phyloP scores from a whole-genome alignment of 352 stramenopile species.

The Bremia lactucae region DNA sequence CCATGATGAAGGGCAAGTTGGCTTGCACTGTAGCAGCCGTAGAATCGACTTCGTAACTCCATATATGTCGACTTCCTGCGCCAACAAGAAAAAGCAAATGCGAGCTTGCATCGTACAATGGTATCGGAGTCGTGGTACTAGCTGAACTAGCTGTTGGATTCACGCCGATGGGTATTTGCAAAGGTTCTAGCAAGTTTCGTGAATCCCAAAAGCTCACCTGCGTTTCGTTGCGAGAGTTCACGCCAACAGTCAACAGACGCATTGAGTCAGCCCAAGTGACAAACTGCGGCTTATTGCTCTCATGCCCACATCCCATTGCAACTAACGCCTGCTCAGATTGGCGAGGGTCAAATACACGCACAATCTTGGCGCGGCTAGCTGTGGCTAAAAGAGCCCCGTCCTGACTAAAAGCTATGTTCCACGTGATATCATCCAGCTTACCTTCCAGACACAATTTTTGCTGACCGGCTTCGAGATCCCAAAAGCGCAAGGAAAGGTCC shows the following conservation, averaged over 20 bases:
- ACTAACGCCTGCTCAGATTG: slow-evolving; percentile 32
- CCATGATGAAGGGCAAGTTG: slow-evolving; percentile 55
- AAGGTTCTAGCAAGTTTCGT: slow-evolving; percentile 53
- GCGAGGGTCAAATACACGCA: slow-evolving; percentile 68
- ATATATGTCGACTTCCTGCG: slow-evolving; percentile 53
- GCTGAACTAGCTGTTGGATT: slow-evolving; percentile 21
- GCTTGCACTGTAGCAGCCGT: slow-evolving; percentile 27
- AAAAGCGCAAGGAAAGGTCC: slow-evolving; percentile 62
- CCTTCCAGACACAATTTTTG: slow-evolving; percentile 30
- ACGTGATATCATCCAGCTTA: slow-evolving; percentile 67
- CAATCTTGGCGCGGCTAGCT: slow-evolving; percentile 53
- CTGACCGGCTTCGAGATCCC: slow-evolving; percentile 48
- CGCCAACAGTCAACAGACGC: slow-evolving; percentile 43
- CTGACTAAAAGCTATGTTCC: slow-evolving; percentile 60
- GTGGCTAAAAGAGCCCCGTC: slow-evolving; percentile 58
- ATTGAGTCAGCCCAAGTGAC: slow-evolving; percentile 39
- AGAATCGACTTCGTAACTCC: slow-evolving; percentile 61
- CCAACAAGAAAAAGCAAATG: slow-evolving; percentile 58
- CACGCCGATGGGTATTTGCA: slow-evolving; percentile 26
- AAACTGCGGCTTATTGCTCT: slow-evolving; percentile 59
- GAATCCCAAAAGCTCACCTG: slow-evolving; percentile 68
- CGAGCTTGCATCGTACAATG: slow-evolving; percentile 59
- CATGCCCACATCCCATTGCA: slow-evolving; percentile 58
- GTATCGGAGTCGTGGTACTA: slow-evolving; percentile 37
- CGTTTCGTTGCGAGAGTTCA: slow-evolving; percentile 50